phyloP scores from a whole-genome alignment of 495 filamentous ascomycete species.

The Xylaria scruposa region DNA sequence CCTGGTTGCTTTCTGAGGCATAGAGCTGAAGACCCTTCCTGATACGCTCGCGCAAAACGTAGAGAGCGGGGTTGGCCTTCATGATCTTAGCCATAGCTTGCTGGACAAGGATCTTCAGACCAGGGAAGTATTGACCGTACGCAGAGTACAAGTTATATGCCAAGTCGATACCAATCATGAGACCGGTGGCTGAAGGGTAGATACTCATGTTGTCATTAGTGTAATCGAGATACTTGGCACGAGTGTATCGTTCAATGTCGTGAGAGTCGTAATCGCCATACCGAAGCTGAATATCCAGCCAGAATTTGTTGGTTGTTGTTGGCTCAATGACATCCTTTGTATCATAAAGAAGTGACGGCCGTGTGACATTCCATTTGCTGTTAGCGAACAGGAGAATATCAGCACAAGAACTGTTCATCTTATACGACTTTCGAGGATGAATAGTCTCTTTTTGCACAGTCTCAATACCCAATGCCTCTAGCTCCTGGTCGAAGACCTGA shows the following conservation, averaged over 20 bases:
- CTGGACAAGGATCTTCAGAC: constrained; percentile 93
- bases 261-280: constrained; percentile 99
- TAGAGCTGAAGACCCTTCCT: constrained; percentile 98
- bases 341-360: constrained; percentile 91
- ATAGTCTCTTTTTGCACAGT: constrained; percentile 99
- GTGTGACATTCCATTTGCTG: constrained; percentile 98
- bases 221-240: constrained; percentile 99
- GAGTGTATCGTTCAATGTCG: constrained; percentile 97
- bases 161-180: constrained; percentile 98
- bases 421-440: constrained; percentile 99
- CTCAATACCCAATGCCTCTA: constrained; percentile 96
- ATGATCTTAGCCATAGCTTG: constrained; percentile 99
- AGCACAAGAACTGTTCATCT: constrained; percentile 99
- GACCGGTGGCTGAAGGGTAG: constrained; percentile 95
- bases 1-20: constrained; percentile 98
- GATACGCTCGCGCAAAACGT: constrained; percentile 97
- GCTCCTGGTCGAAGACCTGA: constrained; percentile 98
- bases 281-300: constrained; percentile 96
- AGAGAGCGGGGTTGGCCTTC: constrained; percentile 98
- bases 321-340: constrained; percentile 96
- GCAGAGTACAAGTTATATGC: constrained; percentile 98
- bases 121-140: constrained; percentile 98
- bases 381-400: constrained; percentile 98
- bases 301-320: constrained; percentile 98
- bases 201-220: constrained; percentile 99